A percentile compares a stretch with the other conserved stretches of the same genome.
phyloP scores from a whole-genome alignment of 2,329 filamentous ascomycete genomes.

The Trichoderma breve region DNA sequence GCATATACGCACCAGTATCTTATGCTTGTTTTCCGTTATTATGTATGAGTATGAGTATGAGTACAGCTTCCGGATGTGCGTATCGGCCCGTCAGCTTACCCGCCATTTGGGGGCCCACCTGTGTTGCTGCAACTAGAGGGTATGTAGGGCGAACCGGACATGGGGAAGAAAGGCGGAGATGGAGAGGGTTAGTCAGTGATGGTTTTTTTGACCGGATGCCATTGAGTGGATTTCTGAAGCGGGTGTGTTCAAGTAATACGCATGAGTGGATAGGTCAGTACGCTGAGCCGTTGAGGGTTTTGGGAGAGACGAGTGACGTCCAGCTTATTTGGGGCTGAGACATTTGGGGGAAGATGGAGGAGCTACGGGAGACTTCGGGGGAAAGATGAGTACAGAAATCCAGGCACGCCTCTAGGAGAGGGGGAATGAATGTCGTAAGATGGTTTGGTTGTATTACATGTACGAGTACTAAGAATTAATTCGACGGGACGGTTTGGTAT shows the following conservation, averaged over 20 bases:
- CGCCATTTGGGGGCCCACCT: background rate
- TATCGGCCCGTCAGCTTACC: constrained; percentile 14
- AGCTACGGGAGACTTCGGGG: background rate
- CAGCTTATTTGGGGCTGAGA: background rate
- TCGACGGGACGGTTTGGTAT: background rate
- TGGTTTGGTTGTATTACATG: background rate
- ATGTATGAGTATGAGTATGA: background rate
- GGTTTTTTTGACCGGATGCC: background rate
- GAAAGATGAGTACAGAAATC: background rate
- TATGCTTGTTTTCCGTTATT: background rate
- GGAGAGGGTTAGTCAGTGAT: background rate
- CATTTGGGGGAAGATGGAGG: background rate
- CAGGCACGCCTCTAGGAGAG: background rate
- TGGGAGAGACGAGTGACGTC: background rate
- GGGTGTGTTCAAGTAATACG: background rate
- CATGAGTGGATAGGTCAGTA: background rate
- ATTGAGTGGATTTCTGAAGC: background rate
- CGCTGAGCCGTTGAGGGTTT: background rate
- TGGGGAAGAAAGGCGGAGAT: background rate
- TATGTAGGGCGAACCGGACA: background rate
- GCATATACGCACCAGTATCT: background rate
- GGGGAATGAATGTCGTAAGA: background rate
- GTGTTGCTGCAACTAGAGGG: background rate
- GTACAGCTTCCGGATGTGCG: background rate
- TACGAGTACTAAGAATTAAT: background rate